Base-by-base conservation (phyloP, 257 asterid genomes). In the Ocimum tenuiflorum region DNA sequence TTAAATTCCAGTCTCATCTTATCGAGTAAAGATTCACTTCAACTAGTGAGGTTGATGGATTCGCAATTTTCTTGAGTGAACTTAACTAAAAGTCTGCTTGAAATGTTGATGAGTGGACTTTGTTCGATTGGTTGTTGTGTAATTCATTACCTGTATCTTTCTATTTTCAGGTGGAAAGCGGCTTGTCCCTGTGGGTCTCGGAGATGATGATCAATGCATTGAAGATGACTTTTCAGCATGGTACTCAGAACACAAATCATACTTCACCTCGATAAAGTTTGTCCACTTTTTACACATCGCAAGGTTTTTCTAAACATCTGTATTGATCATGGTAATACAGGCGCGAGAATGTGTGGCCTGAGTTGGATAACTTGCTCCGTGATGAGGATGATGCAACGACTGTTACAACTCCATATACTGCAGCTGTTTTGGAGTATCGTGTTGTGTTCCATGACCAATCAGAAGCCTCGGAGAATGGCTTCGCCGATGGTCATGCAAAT, bases 161-260 rank as follows among this genome's bases (percentile, higher is more conserved):
- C 35, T 20, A 9, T 55, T 70, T 68, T 61, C 91, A 94, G 99
- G 99, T 24, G 99, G 88, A 11, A 80, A 90, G 60, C 79, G 82
- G 49, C 82, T 94, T 61, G 87, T 85, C 31, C 81, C 88, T 18
- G 85, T 94, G 82, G 99, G 99, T 77, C 95, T 94, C 52, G 99
- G 99, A 49, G 99, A 94, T 63, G 99, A 94, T 65, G 99, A 94
- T 73, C 99, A 90, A 63, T 88, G 97, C 86, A 94, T 94, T 72
- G 99, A 94, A 84, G 99, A 94, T 81, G 99, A 94, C 79, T 94
- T 90, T 71, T 4, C 95, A 49, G 85, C 95, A 66, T 94, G 99
- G 97, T 94, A 89, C 42, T 15, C 15, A 46, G 53, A 55, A 29
- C 62, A 35, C 6, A 10, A 33, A 35, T 56, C 48, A 24, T 66